These are phyloP conservation scores for Wickerhamiella bombiphila DNA, from an alignment of 805 yeast species.

Conservation along the genomic window DNA sequence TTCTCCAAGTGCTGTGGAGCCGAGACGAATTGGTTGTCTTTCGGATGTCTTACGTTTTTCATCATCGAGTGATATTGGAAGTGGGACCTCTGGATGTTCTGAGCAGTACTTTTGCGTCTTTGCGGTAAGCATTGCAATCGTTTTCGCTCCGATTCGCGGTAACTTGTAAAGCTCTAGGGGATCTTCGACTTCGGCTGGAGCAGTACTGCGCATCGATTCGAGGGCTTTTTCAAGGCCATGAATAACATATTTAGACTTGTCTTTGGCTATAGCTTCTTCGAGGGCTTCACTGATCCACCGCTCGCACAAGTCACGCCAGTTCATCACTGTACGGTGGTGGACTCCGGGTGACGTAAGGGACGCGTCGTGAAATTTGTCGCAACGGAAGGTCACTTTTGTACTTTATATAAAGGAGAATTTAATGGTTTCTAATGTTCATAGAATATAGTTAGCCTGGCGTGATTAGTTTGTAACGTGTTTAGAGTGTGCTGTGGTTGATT, in stretches of 20 bases:
- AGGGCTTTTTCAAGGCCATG: conserved; percentile 9
- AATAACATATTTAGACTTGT: neutral
- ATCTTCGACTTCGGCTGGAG: conserved; percentile 4
- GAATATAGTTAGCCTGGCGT: too few species aligned
- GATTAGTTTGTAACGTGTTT: too few species aligned
- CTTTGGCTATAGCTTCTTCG: conserved; percentile 11
- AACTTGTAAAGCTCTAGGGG: conserved; percentile 45
- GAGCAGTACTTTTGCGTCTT: conserved; percentile 41
- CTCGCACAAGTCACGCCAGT: conserved; percentile 19
- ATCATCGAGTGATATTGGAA: conserved; percentile 28
- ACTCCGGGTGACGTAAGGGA: too few species aligned
- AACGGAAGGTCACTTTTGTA: too few species aligned
- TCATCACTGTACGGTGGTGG: too few species aligned
- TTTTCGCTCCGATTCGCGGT: conserved; percentile 59
- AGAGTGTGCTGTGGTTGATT: too few species aligned
- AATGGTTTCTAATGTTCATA: too few species aligned
- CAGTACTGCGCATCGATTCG: conserved; percentile 3
- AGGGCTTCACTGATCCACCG: conserved; percentile 20
- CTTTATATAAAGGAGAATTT: too few species aligned
- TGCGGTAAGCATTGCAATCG: conserved; percentile 36
- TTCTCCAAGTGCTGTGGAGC: conserved; percentile 2
- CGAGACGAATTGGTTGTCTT: neutral
- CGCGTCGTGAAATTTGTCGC: too few species aligned
- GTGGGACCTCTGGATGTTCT: conserved; percentile 32
- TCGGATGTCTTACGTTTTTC: neutral